Conservation (phyloP, 2,329 filamentous ascomycete species). For the Penicillium rolfsii region DNA sequence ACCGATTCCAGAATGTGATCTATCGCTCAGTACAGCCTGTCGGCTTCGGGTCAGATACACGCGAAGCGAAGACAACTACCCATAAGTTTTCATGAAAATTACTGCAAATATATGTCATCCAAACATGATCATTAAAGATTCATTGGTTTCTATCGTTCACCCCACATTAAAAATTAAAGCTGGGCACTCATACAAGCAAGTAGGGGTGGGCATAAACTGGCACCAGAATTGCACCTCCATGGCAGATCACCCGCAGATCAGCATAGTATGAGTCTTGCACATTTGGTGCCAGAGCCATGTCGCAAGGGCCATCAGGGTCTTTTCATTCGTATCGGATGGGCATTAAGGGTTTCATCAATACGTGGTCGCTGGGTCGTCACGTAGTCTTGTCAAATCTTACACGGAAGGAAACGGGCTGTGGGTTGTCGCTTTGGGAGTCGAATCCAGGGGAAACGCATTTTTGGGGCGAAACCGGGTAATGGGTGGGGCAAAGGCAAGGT, state of each 20-base stretch:
- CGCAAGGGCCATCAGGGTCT: constrained; percentile 3
- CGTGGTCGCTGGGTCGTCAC: constrained; percentile 12
- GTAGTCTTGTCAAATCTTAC: constrained; percentile 9
- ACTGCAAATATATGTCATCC: neutral
- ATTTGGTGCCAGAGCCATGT: neutral
- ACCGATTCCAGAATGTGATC: neutral
- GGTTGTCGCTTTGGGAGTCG: constrained; percentile 22
- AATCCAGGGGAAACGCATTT: neutral
- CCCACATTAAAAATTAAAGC: constrained; percentile 2
- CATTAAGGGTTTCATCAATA: neutral
- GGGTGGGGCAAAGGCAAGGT: neutral
- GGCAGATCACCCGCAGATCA: constrained; percentile 23
- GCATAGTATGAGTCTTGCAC: constrained; percentile 11
- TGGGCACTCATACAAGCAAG: constrained; percentile 12
- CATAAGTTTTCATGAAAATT: neutral
- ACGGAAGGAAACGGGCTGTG: neutral
- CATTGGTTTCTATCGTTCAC: neutral
- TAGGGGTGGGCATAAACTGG: neutral
- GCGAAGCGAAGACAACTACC: neutral
- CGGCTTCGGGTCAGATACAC: neutral
- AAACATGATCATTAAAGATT: neutral
- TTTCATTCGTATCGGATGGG: constrained; percentile 17
- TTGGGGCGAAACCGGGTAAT: neutral
- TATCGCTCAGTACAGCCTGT: neutral
- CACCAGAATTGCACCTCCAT: constrained; percentile 15